Percentiles rank a stretch among this genome's conserved stretches.
Conservation (phyloP, 768 basidiomycete species). For the Scleroderma bovista region DNA sequence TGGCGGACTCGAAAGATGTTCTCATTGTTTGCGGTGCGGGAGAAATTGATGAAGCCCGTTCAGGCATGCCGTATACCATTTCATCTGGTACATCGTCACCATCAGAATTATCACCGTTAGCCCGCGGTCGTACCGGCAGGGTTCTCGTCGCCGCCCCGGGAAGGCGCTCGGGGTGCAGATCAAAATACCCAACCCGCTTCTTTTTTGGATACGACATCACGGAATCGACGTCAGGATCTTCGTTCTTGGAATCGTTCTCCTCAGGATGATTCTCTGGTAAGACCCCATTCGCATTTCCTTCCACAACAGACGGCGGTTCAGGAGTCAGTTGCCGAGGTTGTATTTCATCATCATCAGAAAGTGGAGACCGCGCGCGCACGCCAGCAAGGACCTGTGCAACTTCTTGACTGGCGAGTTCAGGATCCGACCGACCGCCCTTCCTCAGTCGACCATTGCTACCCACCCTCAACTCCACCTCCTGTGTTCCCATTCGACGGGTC, state of each 20-base stretch:
- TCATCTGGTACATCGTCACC: slow-evolving; percentile 32
- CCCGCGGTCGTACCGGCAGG: slow-evolving; percentile 21
- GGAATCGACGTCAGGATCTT: slow-evolving; percentile 42
- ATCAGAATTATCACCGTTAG: slow-evolving; percentile 29
- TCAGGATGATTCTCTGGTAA: background rate
- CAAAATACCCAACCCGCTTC: slow-evolving; percentile 64
- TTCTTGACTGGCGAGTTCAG: slow-evolving; percentile 69
- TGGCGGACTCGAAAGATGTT: slow-evolving; percentile 28
- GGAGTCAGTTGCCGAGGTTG: slow-evolving; percentile 16
- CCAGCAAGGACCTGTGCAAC: slow-evolving; percentile 66
- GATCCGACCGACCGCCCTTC: slow-evolving; percentile 45
- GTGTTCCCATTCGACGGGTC: slow-evolving; percentile 45
- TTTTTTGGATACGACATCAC: slow-evolving; percentile 31
- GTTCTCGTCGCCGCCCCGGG: slow-evolving; percentile 20
- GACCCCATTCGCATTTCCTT: background rate
- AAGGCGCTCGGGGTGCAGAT: slow-evolving; percentile 70
- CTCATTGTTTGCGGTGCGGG: slow-evolving; percentile 22
- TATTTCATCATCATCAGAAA: slow-evolving; percentile 38
- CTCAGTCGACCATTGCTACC: slow-evolving; percentile 22
- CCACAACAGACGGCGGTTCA: slow-evolving; percentile 4
- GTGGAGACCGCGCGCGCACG: slow-evolving; percentile 33
- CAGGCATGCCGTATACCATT: slow-evolving; percentile 27
- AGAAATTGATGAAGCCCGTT: slow-evolving; percentile 7
- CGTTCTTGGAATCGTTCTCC: slow-evolving; percentile 36
- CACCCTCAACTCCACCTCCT: slow-evolving; percentile 41